phyloP scores from a whole-genome alignment of 1,284 basidiomycete species.

The Heterobasidion annosum region DNA sequence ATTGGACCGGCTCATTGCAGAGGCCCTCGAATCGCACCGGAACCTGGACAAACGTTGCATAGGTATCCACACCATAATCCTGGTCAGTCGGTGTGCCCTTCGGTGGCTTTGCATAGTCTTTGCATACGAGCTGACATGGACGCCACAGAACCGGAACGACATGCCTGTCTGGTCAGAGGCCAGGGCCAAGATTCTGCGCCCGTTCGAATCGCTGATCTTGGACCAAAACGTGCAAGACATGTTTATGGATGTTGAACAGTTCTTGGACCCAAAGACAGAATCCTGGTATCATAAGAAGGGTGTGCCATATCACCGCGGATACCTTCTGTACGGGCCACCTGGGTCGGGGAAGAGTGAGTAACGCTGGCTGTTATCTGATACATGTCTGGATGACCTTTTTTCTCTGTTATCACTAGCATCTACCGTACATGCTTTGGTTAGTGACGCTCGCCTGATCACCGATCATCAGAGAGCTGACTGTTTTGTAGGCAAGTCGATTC shows the following conservation, averaged over 20 bases:
- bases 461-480: not conserved
- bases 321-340: slow-evolving; percentile 1
- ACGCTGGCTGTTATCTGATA: not conserved
- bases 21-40: not conserved
- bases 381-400: not conserved
- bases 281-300: not conserved
- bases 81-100: not conserved
- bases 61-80: not conserved
- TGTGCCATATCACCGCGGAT: not conserved
- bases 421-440: not conserved
- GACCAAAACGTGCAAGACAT: not conserved
- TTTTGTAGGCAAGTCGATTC: not conserved
- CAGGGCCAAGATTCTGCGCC: not conserved
- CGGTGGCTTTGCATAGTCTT: not conserved
- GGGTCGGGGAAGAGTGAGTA: slow-evolving; percentile 3
- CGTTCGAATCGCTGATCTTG: not conserved
- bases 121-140: not conserved
- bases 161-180: not conserved
- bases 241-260: not conserved
- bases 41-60: not conserved
- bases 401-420: not conserved
- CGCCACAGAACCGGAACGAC: not conserved
- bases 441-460: not conserved
- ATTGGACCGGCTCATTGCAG: not conserved
- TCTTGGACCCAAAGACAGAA: not conserved